A percentile compares a stretch with the other conserved stretches of the same genome.
Conservation (phyloP, 768 basidiomycete species). For the Mycena belliarum region DNA sequence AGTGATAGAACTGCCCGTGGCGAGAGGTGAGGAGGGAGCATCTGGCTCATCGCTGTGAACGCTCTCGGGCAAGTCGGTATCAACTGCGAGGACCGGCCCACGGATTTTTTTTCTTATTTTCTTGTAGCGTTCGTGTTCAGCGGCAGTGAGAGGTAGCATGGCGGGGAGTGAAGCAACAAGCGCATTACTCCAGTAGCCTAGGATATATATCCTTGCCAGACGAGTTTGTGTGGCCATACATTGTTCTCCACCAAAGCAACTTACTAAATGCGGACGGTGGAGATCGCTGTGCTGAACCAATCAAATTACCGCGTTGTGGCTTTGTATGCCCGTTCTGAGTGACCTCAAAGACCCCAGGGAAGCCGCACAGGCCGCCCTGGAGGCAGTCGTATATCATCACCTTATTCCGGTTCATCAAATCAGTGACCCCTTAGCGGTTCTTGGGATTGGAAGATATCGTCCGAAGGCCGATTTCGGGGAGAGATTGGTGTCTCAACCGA, state of each 20-base stretch:
- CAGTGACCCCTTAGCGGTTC: too few relatives aligned
- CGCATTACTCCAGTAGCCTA: background rate
- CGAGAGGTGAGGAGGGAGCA: conserved; percentile 5
- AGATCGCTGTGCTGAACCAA: too few relatives aligned
- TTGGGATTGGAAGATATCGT: too few relatives aligned
- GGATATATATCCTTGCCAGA: background rate
- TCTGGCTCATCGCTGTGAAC: conserved; percentile 17
- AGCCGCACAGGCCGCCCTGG: too few relatives aligned
- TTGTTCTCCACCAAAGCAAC: background rate
- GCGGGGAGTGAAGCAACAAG: background rate
- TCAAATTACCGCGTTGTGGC: too few relatives aligned
- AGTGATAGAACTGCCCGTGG: background rate
- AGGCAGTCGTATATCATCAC: too few relatives aligned
- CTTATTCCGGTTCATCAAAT: too few relatives aligned
- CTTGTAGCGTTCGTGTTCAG: conserved; percentile 7
- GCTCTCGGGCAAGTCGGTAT: conserved; percentile 8
- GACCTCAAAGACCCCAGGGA: too few relatives aligned
- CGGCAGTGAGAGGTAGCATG: conserved; percentile 3
- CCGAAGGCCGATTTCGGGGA: too few relatives aligned
- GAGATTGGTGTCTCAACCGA: too few relatives aligned
- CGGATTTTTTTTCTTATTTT: conserved; percentile 1
- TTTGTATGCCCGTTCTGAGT: too few relatives aligned
- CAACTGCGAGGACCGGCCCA: background rate
- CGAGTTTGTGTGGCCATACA: background rate
- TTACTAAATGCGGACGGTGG: conserved; percentile 1